Percentiles rank a stretch among this genome's conserved stretches.
Evolutionary conservation across 1,284 basidiomycete genomes (phyloP).

Genomic region (Neonothopanus nambi): DNA sequence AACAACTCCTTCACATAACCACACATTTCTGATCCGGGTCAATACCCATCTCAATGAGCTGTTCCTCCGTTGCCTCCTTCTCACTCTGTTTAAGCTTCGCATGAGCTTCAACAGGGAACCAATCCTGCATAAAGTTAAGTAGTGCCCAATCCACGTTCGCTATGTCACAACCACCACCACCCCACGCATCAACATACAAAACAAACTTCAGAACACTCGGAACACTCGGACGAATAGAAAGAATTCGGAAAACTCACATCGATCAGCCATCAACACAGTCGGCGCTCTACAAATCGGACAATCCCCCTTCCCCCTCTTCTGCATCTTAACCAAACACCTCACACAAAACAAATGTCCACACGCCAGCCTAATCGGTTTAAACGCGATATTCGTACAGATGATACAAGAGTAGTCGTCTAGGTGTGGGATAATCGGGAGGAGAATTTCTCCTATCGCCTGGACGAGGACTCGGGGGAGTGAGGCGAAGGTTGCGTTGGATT

Average conservation of each 20-base stretch:
- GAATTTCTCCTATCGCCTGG: conserved; percentile 81
- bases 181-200: too few species aligned
- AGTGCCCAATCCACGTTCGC: conserved; percentile 83
- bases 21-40: conserved; percentile 34
- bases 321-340: conserved; percentile 91
- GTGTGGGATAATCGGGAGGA: conserved; percentile 83
- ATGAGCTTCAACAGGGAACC: conserved; percentile 88
- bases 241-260: conserved; percentile 58
- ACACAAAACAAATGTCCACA: conserved; percentile 95
- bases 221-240: conserved; percentile 7
- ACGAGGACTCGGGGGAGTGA: conserved; percentile 81
- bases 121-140: conserved; percentile 86
- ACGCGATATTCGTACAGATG: conserved; percentile 84
- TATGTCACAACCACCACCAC: too few species aligned
- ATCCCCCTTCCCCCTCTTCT: conserved; percentile 75
- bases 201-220: not conserved
- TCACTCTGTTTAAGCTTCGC: conserved; percentile 81
- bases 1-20: conserved; percentile 31
- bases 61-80: conserved; percentile 73
- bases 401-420: conserved; percentile 79
- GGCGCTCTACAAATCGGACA: conserved; percentile 88
- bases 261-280: conserved; percentile 75
- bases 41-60: conserved; percentile 65
- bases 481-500: conserved; percentile 23
- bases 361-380: conserved; percentile 83